A percentile compares a stretch with the other conserved stretches of the same genome.
phyloP scores from a whole-genome alignment of 1,284 basidiomycete species.

The Ustilago nuda region DNA sequence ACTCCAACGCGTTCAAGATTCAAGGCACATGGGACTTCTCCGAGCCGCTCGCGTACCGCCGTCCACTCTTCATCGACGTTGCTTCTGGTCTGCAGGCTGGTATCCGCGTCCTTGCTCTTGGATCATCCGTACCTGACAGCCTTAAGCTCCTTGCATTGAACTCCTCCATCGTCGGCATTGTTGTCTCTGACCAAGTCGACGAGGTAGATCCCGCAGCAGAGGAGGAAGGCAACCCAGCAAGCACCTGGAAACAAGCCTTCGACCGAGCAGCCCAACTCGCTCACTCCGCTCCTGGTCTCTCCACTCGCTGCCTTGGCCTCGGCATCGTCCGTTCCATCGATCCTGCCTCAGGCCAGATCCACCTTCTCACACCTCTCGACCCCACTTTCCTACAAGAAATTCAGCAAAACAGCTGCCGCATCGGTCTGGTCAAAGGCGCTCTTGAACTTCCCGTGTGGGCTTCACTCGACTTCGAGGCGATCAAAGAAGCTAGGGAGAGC shows the following conservation, averaged over 20 bases:
- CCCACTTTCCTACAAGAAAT: constrained; percentile 72
- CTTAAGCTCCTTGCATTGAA: constrained; percentile 76
- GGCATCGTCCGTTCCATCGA: constrained; percentile 64
- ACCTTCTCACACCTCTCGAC: constrained; percentile 67
- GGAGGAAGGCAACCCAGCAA: neutral
- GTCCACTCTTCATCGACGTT: constrained; percentile 69
- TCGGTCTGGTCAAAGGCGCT: constrained; percentile 83
- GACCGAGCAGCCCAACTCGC: constrained; percentile 14
- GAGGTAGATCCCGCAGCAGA: constrained; percentile 2
- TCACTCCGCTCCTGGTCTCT: constrained; percentile 2
- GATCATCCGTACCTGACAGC: constrained; percentile 49
- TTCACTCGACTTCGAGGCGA: constrained; percentile 79
- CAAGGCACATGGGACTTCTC: constrained; percentile 76
- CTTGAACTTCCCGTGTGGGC: constrained; percentile 88
- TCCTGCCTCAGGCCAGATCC: constrained; percentile 29
- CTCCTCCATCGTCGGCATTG: constrained; percentile 78
- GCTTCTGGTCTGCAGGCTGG: constrained; percentile 76
- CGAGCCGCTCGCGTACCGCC: constrained; percentile 74
- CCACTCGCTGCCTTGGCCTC: constrained; percentile 47
- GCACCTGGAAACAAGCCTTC: constrained; percentile 45
- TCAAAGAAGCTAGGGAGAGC: constrained; percentile 45
- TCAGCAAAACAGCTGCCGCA: constrained; percentile 60
- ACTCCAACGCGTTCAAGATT: neutral
- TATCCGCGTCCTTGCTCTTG: constrained; percentile 68
- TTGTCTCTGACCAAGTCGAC: constrained; percentile 19